Conservation (phyloP, 2,329 filamentous ascomycete species). For the Aureobasidium sp. region DNA sequence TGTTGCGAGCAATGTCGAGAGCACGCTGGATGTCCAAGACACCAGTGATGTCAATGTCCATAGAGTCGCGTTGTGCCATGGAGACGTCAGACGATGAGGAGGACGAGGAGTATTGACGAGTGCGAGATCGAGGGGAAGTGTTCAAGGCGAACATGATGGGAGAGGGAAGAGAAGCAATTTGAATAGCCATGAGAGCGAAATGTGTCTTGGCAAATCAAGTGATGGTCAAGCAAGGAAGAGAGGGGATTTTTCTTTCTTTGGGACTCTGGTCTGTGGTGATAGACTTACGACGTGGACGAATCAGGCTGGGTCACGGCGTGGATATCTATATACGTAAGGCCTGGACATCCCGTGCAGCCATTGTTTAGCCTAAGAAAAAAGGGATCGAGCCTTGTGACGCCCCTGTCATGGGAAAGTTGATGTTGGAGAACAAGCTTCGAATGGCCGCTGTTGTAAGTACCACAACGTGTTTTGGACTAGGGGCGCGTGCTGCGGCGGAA, state of each 20-base stretch:
- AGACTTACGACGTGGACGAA: conserved; percentile 13
- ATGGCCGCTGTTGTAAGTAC: conserved; percentile 9
- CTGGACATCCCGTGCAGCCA: conserved; percentile 7
- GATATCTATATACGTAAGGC: conserved; percentile 11
- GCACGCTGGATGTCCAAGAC: conserved; percentile 53
- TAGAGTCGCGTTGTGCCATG: conserved; percentile 6
- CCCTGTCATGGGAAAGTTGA: conserved; percentile 8
- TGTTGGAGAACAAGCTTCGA: conserved; percentile 8
- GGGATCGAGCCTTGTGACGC: conserved; percentile 9
- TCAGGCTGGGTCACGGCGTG: conserved; percentile 7
- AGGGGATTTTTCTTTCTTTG: conserved; percentile 1
- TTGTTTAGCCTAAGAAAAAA: conserved; percentile 8
- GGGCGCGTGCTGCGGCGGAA: conserved; percentile 5
- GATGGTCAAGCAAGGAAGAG: not conserved
- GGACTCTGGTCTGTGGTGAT: not conserved
- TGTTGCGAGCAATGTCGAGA: conserved; percentile 67
- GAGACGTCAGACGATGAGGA: conserved; percentile 10
- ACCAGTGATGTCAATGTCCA: conserved; percentile 26
- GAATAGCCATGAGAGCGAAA: conserved; percentile 8
- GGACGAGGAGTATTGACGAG: conserved; percentile 10
- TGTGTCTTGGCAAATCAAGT: conserved; percentile 6
- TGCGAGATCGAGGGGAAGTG: conserved; percentile 5
- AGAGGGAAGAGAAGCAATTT: conserved; percentile 11
- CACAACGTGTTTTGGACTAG: conserved; percentile 9
- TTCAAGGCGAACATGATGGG: conserved; percentile 15